Evolutionary conservation across 1,284 basidiomycete species (phyloP), one percentile per base, ranked within the genome.

Genomic region (Mycena sp.): DNA sequence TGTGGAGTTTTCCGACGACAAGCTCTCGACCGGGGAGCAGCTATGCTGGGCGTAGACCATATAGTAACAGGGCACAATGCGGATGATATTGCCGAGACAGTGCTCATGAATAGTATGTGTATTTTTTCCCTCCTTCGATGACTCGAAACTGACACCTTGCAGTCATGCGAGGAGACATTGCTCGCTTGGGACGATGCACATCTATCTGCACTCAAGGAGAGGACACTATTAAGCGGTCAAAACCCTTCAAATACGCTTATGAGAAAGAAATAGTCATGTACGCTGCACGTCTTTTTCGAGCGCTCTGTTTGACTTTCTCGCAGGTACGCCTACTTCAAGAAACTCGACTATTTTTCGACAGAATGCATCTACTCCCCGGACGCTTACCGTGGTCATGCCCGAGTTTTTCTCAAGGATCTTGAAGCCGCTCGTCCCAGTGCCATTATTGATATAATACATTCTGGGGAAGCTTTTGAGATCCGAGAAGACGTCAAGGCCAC

Each of bases 251-350:
- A 78, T 96, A 99, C 73, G 92, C 96, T 0, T 99, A 99, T 74
- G 98, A 99, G 80, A 99, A 99, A 80, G 97, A 99, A 79, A 99
- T 99, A 46, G 97, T 99, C 68, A 98, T 99, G 96, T 94, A 69
- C 67, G 87, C 21, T 44, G 4, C 78, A 9, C 9, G 51, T 35
- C 26, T 38, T 54, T 38, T 35, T 41, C 1, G 25, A 16, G 11
- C 16, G 48, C 67, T 40, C 54, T 65, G 16, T 30, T 19, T 32
- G 32, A 44, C 59, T 29, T 58, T 63, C 25, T 46, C n/a, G 1
- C 65, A 96, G 94, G 92, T 98, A 98, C 75, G 96, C 96, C 11
- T 98, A 98, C 80, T 98, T 98, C 82, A 98, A 98, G 79, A 95
- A 95, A 78, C 85, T 99, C 35, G 96, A 98, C 73, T 99, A 99